Evolutionary conservation across 371 early-diverging fungal species (phyloP), one percentile per base, ranked within the genome.

Genomic region (Synchytrium microbalum): DNA sequence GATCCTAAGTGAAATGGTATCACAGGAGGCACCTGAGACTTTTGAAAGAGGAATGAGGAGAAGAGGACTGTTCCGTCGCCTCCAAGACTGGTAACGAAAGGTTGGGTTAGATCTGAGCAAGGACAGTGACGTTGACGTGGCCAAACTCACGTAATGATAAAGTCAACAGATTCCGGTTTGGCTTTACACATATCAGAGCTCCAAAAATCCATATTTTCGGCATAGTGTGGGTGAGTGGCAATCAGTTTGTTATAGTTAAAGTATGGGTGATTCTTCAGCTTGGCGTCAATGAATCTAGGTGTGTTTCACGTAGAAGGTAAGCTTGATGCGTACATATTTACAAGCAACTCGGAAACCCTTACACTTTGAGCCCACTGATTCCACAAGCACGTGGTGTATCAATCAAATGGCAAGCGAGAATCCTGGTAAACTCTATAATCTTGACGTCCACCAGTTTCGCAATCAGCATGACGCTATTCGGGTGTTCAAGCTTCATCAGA

Each of bases 41-140:
- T 75, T 73, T 96, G 93, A 74, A 95, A 96, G 32, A 95, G 72
- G 86, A 90, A 91, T 16, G 89, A 83, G 19, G 93, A 28, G 10
- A 5, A 60, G 13, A 59, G 58, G 19, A 57, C 63, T 14, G 67
- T 67, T 2, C 46, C 46, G 19, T 38, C 46, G 46, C 46, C 46
- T 5, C 46, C 46, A 38, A 67, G 60, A 24, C 64, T 67, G 54
- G 63, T 64, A 29, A 66, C 38, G 59, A 59, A 67, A 38, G 65
- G 19, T 38, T 19, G 46, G 19, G 19, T 5, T 38, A 38, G 5
- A 19, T 38, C 19, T 38, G 46, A 38, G 19, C 46, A 19, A 38
- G 46, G 10, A 19, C 19, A 19, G 5, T 38, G 46, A 38, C 46
- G 46, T 10, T 38, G 46, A 38, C 46, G 10, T 38, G 46, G 46